A percentile compares a stretch with the other conserved stretches of the same genome.
phyloP scores from a whole-genome alignment of 2,329 filamentous ascomycete genomes.

The Arachnomyces sp. region DNA sequence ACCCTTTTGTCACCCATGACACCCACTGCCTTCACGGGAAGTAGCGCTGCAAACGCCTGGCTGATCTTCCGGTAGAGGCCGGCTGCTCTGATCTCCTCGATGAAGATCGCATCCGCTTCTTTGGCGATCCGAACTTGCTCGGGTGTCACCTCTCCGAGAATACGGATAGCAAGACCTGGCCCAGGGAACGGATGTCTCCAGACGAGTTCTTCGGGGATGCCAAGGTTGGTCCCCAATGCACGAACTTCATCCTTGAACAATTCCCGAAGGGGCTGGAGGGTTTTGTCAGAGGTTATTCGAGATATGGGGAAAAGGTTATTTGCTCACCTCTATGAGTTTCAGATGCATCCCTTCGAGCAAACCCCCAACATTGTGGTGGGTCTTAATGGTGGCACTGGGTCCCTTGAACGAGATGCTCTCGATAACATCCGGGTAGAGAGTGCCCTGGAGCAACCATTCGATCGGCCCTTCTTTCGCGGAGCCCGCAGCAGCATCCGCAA shows the following conservation, averaged over 20 bases:
- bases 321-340: conserved; percentile 47
- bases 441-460: conserved; percentile 81
- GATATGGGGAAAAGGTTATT: too few relatives aligned
- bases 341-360: conserved; percentile 52
- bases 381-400: conserved; percentile 64
- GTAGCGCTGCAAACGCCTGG: conserved; percentile 63
- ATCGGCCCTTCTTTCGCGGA: conserved; percentile 65
- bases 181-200: conserved; percentile 66
- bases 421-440: conserved; percentile 66
- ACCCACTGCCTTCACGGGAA: conserved; percentile 56
- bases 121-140: conserved; percentile 66
- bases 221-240: conserved; percentile 56
- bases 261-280: conserved; percentile 67
- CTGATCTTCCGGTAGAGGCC: conserved; percentile 51
- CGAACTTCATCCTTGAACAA: conserved; percentile 76
- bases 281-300: too few relatives aligned
- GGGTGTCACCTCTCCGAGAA: conserved; percentile 29
- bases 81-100: conserved; percentile 37
- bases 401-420: conserved; percentile 67
- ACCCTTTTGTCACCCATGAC: conserved; percentile 60
- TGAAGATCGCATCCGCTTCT: conserved; percentile 40
- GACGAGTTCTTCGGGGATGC: conserved; percentile 67
- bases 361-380: conserved; percentile 61
- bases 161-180: conserved; percentile 55
- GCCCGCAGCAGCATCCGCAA: conserved; percentile 63